phyloP scores from a whole-genome alignment of 768 basidiomycete genomes.

The Punctularia strigosozonata region DNA sequence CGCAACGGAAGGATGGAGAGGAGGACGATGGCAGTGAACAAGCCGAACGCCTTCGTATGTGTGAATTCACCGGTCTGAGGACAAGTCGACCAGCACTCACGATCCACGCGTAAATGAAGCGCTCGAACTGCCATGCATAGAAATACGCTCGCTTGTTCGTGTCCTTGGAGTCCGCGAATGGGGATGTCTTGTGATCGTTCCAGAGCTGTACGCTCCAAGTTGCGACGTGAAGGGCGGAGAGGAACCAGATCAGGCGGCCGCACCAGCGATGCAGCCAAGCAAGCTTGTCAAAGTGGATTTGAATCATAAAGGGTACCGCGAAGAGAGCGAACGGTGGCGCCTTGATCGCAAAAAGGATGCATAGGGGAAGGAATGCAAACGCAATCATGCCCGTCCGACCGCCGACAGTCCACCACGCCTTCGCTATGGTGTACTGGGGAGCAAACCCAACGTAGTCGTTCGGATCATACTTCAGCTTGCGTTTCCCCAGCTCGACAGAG shows the following conservation, averaged over 20 bases:
- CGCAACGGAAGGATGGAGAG: slow-evolving; percentile 41
- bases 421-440: slow-evolving; percentile 49
- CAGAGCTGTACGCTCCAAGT: slow-evolving; percentile 62
- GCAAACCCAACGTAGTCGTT: slow-evolving; percentile 25
- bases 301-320: slow-evolving; percentile 46
- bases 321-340: slow-evolving; percentile 62
- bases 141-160: slow-evolving; percentile 31
- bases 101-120: slow-evolving; percentile 53
- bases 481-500: slow-evolving; percentile 5
- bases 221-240: slow-evolving; percentile 46
- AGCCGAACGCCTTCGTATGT: slow-evolving; percentile 35
- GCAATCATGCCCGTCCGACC: slow-evolving; percentile 56
- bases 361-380: slow-evolving; percentile 62
- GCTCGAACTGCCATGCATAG: slow-evolving; percentile 45
- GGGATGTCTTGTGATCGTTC: slow-evolving; percentile 8
- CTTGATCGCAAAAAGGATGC: slow-evolving; percentile 60
- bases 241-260: slow-evolving; percentile 57
- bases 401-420: slow-evolving; percentile 65
- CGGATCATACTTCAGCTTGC: slow-evolving; percentile 13
- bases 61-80: not conserved
- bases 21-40: slow-evolving; percentile 40
- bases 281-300: slow-evolving; percentile 69
- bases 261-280: slow-evolving; percentile 61
- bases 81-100: slow-evolving; percentile 22
- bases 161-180: too few relatives aligned